These are phyloP conservation scores for Musa schizocarpa DNA, from an alignment of 176 grass and related monocot genomes.

Conservation along the genomic window DNA sequence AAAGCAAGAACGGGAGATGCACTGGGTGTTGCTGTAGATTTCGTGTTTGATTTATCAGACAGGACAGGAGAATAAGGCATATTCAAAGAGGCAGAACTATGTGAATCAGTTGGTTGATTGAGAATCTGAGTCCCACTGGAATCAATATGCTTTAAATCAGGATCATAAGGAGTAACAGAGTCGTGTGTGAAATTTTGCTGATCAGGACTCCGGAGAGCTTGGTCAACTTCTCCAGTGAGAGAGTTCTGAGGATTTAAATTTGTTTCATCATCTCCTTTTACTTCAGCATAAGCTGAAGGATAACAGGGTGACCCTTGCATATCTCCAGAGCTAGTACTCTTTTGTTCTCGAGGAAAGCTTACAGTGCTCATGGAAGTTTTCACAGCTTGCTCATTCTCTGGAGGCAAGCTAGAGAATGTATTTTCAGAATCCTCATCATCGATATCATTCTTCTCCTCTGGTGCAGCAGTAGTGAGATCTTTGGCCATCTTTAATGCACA, in stretches of 20 bases:
- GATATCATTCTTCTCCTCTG: constrained; percentile 60
- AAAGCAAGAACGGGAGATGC: constrained; percentile 70
- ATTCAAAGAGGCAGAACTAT: constrained; percentile 58
- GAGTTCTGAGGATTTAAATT: constrained; percentile 27
- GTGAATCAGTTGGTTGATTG: constrained; percentile 40
- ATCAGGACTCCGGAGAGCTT: constrained; percentile 35
- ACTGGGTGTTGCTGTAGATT: constrained; percentile 48
- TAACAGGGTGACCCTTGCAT: constrained; percentile 26
- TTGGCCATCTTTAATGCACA: constrained; percentile 89
- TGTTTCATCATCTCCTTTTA: constrained; percentile 44
- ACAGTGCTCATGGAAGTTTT: constrained; percentile 58
- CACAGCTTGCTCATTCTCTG: constrained; percentile 61
- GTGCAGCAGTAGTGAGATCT: constrained; percentile 53
- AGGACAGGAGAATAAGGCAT: constrained; percentile 59
- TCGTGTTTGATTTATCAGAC: constrained; percentile 72
- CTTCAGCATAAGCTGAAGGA: constrained; percentile 41
- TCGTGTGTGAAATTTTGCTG: constrained; percentile 27
- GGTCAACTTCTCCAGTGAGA: constrained; percentile 42
- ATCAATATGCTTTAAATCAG: constrained; percentile 15
- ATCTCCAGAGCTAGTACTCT: constrained; percentile 84
- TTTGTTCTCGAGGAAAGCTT: constrained; percentile 80
- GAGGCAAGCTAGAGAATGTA: constrained; percentile 67
- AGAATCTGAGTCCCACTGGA: constrained; percentile 43
- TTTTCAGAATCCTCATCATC: constrained; percentile 67
- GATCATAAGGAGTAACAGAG: not conserved